Base-by-base conservation (phyloP, 179 eudicot genomes). In the Beta lomatogona region DNA sequence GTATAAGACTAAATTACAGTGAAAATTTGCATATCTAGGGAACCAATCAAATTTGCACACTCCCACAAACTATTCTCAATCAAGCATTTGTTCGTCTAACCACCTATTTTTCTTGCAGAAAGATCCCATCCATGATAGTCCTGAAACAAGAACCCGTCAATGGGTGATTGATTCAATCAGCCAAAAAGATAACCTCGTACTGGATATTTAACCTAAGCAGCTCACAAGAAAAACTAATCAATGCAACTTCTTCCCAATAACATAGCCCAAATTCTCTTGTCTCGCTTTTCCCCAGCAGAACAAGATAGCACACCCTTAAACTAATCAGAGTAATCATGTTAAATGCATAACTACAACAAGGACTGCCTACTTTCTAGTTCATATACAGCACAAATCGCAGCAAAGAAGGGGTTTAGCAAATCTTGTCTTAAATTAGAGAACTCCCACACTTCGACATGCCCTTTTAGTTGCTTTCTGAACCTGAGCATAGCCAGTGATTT, bases 51-150 rank as follows among this genome's bases (percentile, higher is more conserved):
- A 85, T 22, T 79, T 79, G 85, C 77, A 82, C 83, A 82, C 79
- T 82, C 76, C 80, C 85, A 82, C 71, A 75, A 74, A 75, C 85
- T 79, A 75, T 71, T 85, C 61, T 66, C 75, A 60, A 68, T 61
- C 28, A 48, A 48, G 57, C 73, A 48, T 77, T 68, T 73, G 53
- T 36, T 66, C 77, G 45, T 75, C 67, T 75, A 70, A 63, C 58
- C 77, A 79, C 54, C 59, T 9, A 53, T 60, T n/a, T 28, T 44
- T 12, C 63, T 25, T 25, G 71, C 52, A 55, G 57, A 72, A 46
- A 41, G 70, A 79, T 78, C 50, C 59, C 65, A 72, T 19, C 25
- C 46, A 59, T 71, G 31, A 79, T 54, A 28, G 76, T 25, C 76
- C 66, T 14, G 14, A 73, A 13, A 53, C 67, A 64, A 74, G 76